phyloP scores from a whole-genome alignment of 257 asterid genomes.

The Solanum paucissectum region DNA sequence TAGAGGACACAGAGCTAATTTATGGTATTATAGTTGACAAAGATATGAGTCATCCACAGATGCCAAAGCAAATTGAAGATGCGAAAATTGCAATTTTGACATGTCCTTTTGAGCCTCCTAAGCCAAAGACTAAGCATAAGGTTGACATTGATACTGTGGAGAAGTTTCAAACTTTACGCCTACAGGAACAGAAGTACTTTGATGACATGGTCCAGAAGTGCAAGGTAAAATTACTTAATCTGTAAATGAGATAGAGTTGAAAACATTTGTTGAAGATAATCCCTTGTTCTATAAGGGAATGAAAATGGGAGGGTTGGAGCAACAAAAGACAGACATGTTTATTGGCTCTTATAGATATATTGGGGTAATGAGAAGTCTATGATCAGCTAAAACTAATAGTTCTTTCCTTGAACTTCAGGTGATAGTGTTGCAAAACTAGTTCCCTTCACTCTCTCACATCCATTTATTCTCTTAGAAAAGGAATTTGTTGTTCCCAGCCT shows the following conservation, averaged over 20 bases:
- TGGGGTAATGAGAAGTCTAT: background rate
- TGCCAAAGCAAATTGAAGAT: conserved; percentile 91
- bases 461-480: background rate
- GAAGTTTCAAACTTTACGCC: conserved; percentile 69
- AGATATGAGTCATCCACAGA: conserved; percentile 98
- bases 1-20: conserved; percentile 87
- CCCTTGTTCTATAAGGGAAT: background rate
- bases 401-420: background rate
- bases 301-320: background rate
- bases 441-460: background rate
- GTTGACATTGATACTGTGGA: conserved; percentile 92
- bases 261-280: background rate
- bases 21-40: conserved; percentile 89
- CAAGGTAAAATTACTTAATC: conserved; percentile 48
- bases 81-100: conserved; percentile 88
- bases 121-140: conserved; percentile 99
- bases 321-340: background rate
- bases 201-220: conserved; percentile 95
- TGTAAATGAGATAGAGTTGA: background rate
- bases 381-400: background rate
- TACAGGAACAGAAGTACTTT: conserved; percentile 84
- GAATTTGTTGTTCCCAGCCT: background rate
- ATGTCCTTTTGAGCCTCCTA: conserved; percentile 97
- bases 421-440: background rate
- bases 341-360: background rate